phyloP scores from a whole-genome alignment of 371 early-diverging fungal genomes.

The Circinella minor region DNA sequence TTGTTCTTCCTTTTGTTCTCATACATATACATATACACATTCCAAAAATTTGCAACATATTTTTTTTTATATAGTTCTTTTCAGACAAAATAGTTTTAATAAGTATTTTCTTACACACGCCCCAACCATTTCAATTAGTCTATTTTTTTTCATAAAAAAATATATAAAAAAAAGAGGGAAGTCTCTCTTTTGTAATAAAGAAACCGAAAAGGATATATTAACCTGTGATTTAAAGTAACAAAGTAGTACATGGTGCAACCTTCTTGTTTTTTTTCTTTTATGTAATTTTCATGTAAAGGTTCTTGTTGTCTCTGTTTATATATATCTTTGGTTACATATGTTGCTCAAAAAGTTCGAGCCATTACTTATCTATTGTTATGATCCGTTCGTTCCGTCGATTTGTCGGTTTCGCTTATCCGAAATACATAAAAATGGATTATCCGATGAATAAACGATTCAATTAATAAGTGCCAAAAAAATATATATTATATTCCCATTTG shows the following conservation, averaged over 20 bases:
- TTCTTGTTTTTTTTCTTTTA: not conserved
- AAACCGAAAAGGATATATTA: slow-evolving; percentile 11
- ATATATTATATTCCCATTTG: no score
- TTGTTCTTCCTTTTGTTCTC: not conserved
- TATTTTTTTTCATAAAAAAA: not conserved
- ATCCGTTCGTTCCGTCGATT: no score
- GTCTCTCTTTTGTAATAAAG: slow-evolving; percentile 1
- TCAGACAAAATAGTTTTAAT: not conserved
- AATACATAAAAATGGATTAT: no score
- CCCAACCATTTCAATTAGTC: no score
- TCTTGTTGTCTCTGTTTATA: not conserved
- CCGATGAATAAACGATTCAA: no score
- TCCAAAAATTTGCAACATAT: not conserved
- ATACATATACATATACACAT: no score
- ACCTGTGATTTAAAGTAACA: slow-evolving; percentile 4
- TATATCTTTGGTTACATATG: not conserved
- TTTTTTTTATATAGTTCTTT: not conserved
- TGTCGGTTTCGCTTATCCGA: no score
- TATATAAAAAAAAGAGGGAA: not conserved
- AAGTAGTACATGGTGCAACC: slow-evolving; percentile 4
- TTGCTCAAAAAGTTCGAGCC: not conserved
- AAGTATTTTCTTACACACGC: no score
- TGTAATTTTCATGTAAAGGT: no score
- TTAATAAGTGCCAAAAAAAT: no score
- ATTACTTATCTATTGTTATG: not conserved